These are phyloP conservation scores for Pyrenula massariospora DNA, from an alignment of 495 filamentous ascomycete genomes.

Conservation along the genomic window DNA sequence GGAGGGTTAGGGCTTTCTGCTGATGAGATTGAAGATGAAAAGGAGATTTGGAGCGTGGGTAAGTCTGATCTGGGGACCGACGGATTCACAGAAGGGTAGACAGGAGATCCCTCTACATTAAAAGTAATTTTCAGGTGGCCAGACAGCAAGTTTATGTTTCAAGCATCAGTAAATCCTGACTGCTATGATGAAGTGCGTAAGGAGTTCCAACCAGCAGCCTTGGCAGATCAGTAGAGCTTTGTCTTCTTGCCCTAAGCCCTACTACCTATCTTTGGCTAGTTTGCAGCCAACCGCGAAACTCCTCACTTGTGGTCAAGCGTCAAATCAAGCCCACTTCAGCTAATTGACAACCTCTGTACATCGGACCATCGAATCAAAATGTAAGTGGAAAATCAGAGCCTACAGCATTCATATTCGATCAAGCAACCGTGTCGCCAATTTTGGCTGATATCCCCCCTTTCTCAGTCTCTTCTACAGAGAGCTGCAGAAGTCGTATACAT, in stretches of 20 bases:
- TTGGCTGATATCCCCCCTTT: background rate
- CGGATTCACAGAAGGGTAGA: slow-evolving; percentile 26
- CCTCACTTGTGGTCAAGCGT: background rate
- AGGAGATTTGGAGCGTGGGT: slow-evolving; percentile 91
- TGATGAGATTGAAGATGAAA: slow-evolving; percentile 88
- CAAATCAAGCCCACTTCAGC: background rate
- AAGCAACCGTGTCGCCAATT: too few species aligned
- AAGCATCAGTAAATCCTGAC: too few species aligned
- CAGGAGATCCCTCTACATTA: too few species aligned
- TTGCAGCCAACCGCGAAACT: background rate
- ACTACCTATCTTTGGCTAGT: background rate
- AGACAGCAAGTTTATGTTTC: too few species aligned
- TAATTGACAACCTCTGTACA: background rate
- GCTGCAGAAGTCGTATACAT: too few species aligned
- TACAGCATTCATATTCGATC: too few species aligned
- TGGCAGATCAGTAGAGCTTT: background rate
- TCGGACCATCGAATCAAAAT: background rate
- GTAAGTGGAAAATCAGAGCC: too few species aligned
- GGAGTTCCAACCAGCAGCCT: background rate
- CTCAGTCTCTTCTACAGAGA: background rate
- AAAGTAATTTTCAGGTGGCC: too few species aligned
- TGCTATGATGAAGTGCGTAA: too few species aligned
- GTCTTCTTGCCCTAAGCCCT: background rate
- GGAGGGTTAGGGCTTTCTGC: slow-evolving; percentile 74
- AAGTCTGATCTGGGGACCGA: slow-evolving; percentile 72